Percentiles rank a stretch among this genome's conserved stretches.
phyloP scores from a whole-genome alignment of 139 green algal species.

The Volvox reticuliferus region DNA sequence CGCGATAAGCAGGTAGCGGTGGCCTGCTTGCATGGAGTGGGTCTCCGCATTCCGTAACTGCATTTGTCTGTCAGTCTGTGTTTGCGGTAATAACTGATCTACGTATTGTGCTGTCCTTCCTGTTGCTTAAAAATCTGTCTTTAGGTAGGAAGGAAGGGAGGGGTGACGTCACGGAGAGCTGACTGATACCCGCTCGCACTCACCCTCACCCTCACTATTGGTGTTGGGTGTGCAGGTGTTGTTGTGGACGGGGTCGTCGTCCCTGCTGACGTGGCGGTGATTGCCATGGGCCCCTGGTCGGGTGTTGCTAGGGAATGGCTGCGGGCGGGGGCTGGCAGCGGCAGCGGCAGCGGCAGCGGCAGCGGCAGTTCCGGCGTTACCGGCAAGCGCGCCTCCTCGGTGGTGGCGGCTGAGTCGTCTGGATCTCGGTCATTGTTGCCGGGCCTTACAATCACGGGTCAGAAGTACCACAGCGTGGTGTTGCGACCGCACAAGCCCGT shows the following conservation, averaged over 20 bases:
- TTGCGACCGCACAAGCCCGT: constrained; percentile 69
- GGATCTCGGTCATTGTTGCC: not conserved
- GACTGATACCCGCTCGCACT: not conserved
- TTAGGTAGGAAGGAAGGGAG: too few relatives aligned
- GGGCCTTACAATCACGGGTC: constrained; percentile 51
- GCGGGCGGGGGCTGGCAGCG: not conserved
- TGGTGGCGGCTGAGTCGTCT: too few relatives aligned
- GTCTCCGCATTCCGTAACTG: too few relatives aligned
- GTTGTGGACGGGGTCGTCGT: constrained; percentile 40
- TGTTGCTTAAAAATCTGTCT: too few relatives aligned
- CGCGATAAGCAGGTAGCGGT: not conserved
- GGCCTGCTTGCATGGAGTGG: too few relatives aligned
- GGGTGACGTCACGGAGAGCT: too few relatives aligned
- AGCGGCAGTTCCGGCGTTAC: not conserved
- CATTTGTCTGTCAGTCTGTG: not conserved
- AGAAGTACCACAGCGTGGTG: constrained; percentile 87
- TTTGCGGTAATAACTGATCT: not conserved
- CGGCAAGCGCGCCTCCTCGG: too few relatives aligned
- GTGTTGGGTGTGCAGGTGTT: constrained; percentile 39
- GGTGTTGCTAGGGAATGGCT: constrained; percentile 64
- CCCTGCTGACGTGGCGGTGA: constrained; percentile 73
- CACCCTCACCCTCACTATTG: not conserved
- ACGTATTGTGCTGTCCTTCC: too few relatives aligned
- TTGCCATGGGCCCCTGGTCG: constrained; percentile 87
- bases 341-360: not conserved